Percentiles rank a stretch among this genome's conserved stretches.
These are phyloP conservation scores for Phylloporus arenicola DNA, from an alignment of 768 basidiomycete species.

Conservation along the genomic window DNA sequence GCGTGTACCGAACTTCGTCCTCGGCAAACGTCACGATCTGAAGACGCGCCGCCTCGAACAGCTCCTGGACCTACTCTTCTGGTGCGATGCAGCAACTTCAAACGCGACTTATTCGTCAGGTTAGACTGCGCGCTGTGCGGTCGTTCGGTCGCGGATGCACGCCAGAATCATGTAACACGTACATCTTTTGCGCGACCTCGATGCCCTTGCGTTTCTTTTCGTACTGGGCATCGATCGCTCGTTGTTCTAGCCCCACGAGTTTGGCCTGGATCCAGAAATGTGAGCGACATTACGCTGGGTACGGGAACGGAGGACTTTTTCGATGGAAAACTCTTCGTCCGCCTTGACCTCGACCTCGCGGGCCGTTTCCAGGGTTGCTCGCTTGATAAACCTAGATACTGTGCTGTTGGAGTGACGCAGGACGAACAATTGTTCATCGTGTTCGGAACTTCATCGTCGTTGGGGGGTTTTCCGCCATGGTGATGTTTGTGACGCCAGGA, in stretches of 20 bases:
- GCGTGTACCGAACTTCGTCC: slow-evolving; percentile 64
- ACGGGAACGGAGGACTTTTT: slow-evolving; percentile 59
- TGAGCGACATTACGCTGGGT: background rate
- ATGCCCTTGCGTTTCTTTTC: slow-evolving; percentile 96
- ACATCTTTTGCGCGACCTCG: slow-evolving; percentile 97
- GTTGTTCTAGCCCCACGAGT: slow-evolving; percentile 93
- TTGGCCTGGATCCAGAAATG: slow-evolving; percentile 71
- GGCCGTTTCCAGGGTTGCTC: slow-evolving; percentile 96
- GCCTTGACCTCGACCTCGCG: slow-evolving; percentile 96
- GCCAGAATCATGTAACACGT: slow-evolving; percentile 21
- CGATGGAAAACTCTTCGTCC: slow-evolving; percentile 98
- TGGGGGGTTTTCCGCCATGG: slow-evolving; percentile 72
- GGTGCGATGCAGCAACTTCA: slow-evolving; percentile 84
- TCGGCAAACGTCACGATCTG: slow-evolving; percentile 57
- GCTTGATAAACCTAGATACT: slow-evolving; percentile 88
- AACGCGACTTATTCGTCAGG: slow-evolving; percentile 91
- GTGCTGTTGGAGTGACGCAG: slow-evolving; percentile 1
- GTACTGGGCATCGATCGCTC: slow-evolving; percentile 87
- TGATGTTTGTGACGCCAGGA: slow-evolving; percentile 5
- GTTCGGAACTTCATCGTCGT: slow-evolving; percentile 90
- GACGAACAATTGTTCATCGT: slow-evolving; percentile 97
- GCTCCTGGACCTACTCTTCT: slow-evolving; percentile 86
- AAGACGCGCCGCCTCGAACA: slow-evolving; percentile 70
- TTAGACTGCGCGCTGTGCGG: slow-evolving; percentile 81
- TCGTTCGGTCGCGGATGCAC: slow-evolving; percentile 3